Base-by-base conservation (phyloP, 2,329 filamentous ascomycete genomes). In the Cordyceps cateniannulata region DNA sequence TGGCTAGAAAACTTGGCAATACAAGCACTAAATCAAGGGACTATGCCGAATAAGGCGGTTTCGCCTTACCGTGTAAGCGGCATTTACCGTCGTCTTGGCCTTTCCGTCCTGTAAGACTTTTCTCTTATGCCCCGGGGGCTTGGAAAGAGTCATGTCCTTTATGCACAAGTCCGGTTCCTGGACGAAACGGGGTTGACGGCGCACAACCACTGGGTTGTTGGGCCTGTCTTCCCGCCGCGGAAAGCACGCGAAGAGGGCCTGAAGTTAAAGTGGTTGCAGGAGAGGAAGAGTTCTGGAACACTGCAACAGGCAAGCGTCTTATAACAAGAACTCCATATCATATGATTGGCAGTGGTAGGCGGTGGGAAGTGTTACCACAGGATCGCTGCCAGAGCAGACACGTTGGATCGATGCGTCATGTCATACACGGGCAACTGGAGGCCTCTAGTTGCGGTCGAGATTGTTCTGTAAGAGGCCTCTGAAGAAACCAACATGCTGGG, bases 181-280 rank as follows among this genome's bases (percentile, higher is more conserved):
- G 40, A n/a, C 40, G 40, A 45, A 45, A 45, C 16, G 40, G 40
- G 40, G 3, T 16, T n/a, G 3, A 35, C 9, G 32, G 29, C 29
- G 29, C 29, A 32, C 29, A 35, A 35, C 8, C 8, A 35, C 32
- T 35, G 32, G 10, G 32, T 35, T 3, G 32, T 35, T 35, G 32
- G 10, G 10, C 32, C 32, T 12, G 32, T 10, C 5, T 44, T 44
- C n/a, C 42, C n/a, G 10, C 44, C 5, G 14, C 22, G 27, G 27
- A 32, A 51, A n/a, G n/a, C 5, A 16, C 32, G 29, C 29, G 54
- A 57, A 25, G 54, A 49, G 42, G n/a, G n/a, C 42, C 8, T 25
- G 20, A 18, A 10, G 44, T 40, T 57, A 49, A 57, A 57, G 54
- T 57, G 54, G 29, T 49, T 57, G 54, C 54, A 54, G 42, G 12